Base-by-base conservation (phyloP, 805 yeast genomes). In the Candida xyloterini region DNA sequence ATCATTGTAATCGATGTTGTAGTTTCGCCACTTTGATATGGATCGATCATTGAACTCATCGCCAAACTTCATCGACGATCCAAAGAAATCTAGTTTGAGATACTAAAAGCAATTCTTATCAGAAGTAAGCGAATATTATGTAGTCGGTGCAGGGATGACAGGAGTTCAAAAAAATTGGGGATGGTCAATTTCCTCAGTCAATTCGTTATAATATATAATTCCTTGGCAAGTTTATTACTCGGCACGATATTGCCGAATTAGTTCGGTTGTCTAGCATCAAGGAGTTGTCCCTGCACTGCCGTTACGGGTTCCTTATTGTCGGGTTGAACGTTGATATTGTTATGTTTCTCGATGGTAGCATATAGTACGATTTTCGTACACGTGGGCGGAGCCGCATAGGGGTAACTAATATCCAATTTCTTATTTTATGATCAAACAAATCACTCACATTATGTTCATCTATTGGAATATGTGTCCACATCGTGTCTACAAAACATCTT, bases 1-100 rank as follows among this genome's bases (percentile, higher is more conserved):
- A 26, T 79, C 85, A 50, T 87, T 83, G 63, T 90, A 90, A 55
- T 87, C 89, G 28, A 90, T 71, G 60, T 90, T 88, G 62, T 86
- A 82, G 46, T 77, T 75, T 52, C 76, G 75, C 97, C 98, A 90
- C 65, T 86, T 93, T 2, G 90, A 88, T 16, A 88, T 84, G 10
- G 95, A 84, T 51, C 87, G 72, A 48, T 76, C 79, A 38, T 74
- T 68, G 15, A 90, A 71, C 54, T 84, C 89, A 29, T 77, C 70
- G 36, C 96, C 96, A 61, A 89, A 90, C 64, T 88, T 91, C 98
- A 90, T 90, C 23, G 7, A 23, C 25, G 20, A 6, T 18, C 20
- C n/a, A 23, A 23, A 23, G 5, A 23, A 5, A 23, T 10, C 10
- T 5, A 9, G 25, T 10, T 4, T 11, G 7, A 23, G 25, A 11